Percentiles rank a stretch among this genome's conserved stretches.
Evolutionary conservation across 2,329 filamentous ascomycete genomes (phyloP).

Genomic region (Calonectria multiphialidica): DNA sequence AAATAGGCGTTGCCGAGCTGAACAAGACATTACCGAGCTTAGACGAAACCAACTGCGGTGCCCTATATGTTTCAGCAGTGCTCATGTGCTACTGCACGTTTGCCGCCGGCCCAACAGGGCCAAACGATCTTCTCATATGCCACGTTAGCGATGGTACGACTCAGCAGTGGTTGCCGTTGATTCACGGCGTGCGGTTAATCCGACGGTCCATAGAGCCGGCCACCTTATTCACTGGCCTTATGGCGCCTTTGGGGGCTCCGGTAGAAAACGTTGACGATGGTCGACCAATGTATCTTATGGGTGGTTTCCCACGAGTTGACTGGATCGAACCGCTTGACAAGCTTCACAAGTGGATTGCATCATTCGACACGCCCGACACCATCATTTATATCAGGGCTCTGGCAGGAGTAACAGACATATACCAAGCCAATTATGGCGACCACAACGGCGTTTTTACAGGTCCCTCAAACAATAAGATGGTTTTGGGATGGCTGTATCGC

Average conservation of each 20-base stretch:
- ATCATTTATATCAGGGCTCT: slow-evolving; percentile 40
- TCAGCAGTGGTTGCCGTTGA: slow-evolving; percentile 42
- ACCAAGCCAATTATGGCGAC: slow-evolving; percentile 42
- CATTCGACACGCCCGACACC: slow-evolving; percentile 40
- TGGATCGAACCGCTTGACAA: slow-evolving; percentile 39
- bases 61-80: slow-evolving; percentile 43
- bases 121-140: slow-evolving; percentile 45
- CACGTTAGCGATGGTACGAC: slow-evolving; percentile 35
- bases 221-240: slow-evolving; percentile 43
- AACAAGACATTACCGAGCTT: slow-evolving; percentile 39
- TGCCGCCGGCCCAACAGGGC: slow-evolving; percentile 44
- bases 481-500: slow-evolving; percentile 46
- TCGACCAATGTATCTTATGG: slow-evolving; percentile 36
- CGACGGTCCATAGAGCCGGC: slow-evolving; percentile 42
- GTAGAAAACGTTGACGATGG: slow-evolving; percentile 29
- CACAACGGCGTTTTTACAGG: slow-evolving; percentile 31
- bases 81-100: slow-evolving; percentile 47
- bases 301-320: slow-evolving; percentile 36
- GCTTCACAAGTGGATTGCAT: slow-evolving; percentile 38
- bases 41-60: slow-evolving; percentile 44
- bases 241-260: slow-evolving; percentile 36
- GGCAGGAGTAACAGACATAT: slow-evolving; percentile 39
- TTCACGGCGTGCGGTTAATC: slow-evolving; percentile 42
- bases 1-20: slow-evolving; percentile 42
- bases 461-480: slow-evolving; percentile 30